Percentiles rank a stretch among this genome's conserved stretches.
Conservation (phyloP, 768 basidiomycete species). For the Tricholoma saponaceum region DNA sequence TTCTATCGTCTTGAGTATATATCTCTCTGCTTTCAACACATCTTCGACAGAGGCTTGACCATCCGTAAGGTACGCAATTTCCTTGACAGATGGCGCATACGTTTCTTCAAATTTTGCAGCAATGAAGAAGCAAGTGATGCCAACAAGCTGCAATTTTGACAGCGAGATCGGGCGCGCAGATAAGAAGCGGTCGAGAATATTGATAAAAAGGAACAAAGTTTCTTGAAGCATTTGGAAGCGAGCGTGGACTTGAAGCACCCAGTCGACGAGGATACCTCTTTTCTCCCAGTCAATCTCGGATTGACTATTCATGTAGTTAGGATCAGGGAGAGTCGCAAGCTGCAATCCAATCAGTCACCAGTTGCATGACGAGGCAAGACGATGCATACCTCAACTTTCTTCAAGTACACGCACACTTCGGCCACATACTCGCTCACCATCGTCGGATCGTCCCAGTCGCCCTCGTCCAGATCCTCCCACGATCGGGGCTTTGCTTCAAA, state of each 20-base stretch:
- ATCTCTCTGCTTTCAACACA: slow-evolving; percentile 85
- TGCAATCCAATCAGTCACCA: slow-evolving; percentile 25
- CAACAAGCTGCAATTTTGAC: slow-evolving; percentile 87
- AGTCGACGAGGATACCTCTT: slow-evolving; percentile 86
- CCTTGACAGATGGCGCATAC: slow-evolving; percentile 76
- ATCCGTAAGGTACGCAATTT: slow-evolving; percentile 79
- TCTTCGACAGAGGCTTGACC: slow-evolving; percentile 73
- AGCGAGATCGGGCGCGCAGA: slow-evolving; percentile 71
- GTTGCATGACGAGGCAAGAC: background rate
- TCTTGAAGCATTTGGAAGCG: slow-evolving; percentile 85
- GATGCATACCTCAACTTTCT: slow-evolving; percentile 65
- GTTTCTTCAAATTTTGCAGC: slow-evolving; percentile 94
- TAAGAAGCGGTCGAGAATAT: slow-evolving; percentile 80
- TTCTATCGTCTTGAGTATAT: slow-evolving; percentile 79
- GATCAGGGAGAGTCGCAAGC: slow-evolving; percentile 74
- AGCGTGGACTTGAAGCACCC: slow-evolving; percentile 88
- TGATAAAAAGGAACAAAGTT: slow-evolving; percentile 85
- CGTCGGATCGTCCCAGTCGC: slow-evolving; percentile 82
- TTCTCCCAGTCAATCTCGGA: slow-evolving; percentile 85
- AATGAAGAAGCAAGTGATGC: slow-evolving; percentile 82
- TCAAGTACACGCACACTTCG: slow-evolving; percentile 86
- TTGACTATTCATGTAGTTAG: slow-evolving; percentile 82
- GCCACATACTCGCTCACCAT: slow-evolving; percentile 92
- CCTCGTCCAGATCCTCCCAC: slow-evolving; percentile 87
- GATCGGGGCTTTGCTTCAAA: slow-evolving; percentile 40